Evolutionary conservation across 371 early-diverging fungal genomes (phyloP), one percentile per base, ranked within the genome.

Genomic region (Funneliformis caledonium): DNA sequence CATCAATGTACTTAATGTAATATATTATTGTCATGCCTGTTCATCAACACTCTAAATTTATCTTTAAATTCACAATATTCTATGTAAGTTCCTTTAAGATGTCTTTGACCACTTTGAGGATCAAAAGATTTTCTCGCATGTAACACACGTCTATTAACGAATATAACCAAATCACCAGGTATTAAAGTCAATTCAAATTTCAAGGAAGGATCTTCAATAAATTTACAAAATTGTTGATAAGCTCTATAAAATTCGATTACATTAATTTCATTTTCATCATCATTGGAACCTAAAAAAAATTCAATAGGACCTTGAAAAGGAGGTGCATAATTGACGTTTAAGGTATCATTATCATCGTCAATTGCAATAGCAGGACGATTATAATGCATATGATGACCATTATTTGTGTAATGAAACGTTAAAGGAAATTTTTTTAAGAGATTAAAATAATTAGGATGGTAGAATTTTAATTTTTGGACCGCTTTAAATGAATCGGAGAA

Each of bases 261-360:
- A 2, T 89, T 86, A 6, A 85, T 82, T 7, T 87, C 83, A 37
- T 59, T 42, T 10, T 76, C 64, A 64, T 76, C 62, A 64, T 59
- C 45, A 61, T 59, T 62, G 14, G 22, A 14, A 60, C 4, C 45
- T 37, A 78, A 68, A 11, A 82, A 77, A 47, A 88, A 72, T 67
- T 92, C 92, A 74, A 95, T 81, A 6, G 95, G 94, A 0, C 95
- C 97, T 82, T 94, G 95, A 87, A 97, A 97, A n/a, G 94, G 96
- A 43, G 97, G 97, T 0, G 96, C 88, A 82, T 96, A 96, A 81
- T 92, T 93, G 22, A 96, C 94, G 26, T 83, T 81, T 11, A 82
- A 76, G 7, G 84, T 73, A 22, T 84, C 79, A 80, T 90, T 89
- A 47, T 82, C 37, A 16, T 86, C 85, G 72, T 89, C 87, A 2